Conservation (phyloP, 805 yeast genomes). For the Cyberlindnera mycetangii region DNA sequence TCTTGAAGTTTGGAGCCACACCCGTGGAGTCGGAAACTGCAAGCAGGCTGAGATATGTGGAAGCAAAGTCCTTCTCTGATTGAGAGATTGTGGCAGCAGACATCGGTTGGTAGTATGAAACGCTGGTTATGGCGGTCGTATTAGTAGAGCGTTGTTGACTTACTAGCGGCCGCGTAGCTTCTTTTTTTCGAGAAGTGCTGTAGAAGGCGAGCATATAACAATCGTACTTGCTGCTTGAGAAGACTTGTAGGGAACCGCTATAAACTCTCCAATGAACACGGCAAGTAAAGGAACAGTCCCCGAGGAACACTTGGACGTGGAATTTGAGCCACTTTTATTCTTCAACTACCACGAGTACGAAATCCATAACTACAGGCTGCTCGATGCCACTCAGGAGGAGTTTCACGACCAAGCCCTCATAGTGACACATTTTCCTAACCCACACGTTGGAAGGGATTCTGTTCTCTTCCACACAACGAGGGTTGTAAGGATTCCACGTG, state of each 20-base stretch:
- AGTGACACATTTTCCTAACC: constrained; percentile 67
- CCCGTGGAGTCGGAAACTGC: constrained; percentile 14
- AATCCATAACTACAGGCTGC: constrained; percentile 31
- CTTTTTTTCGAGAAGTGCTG: not conserved
- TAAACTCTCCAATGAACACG: constrained; percentile 17
- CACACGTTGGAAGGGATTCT: constrained; percentile 37
- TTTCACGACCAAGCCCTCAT: constrained; percentile 38
- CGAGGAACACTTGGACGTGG: constrained; percentile 20
- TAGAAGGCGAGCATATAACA: not conserved
- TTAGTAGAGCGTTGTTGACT: not conserved
- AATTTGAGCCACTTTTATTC: constrained; percentile 32
- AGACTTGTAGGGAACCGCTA: no score
- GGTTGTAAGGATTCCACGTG: constrained; percentile 63
- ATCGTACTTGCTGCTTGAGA: no score
- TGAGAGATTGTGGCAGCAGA: constrained; percentile 10
- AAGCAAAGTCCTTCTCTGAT: constrained; percentile 22
- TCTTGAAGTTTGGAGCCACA: constrained; percentile 12
- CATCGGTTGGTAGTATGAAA: constrained; percentile 8
- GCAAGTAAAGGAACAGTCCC: constrained; percentile 17
- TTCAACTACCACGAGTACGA: constrained; percentile 70
- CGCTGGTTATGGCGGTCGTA: not conserved
- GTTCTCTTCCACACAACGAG: constrained; percentile 39
- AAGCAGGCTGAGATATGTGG: constrained; percentile 20
- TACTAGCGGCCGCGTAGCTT: not conserved
- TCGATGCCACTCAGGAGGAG: constrained; percentile 24